phyloP scores from a whole-genome alignment of 768 basidiomycete genomes.

The Thelephora ganbajun region DNA sequence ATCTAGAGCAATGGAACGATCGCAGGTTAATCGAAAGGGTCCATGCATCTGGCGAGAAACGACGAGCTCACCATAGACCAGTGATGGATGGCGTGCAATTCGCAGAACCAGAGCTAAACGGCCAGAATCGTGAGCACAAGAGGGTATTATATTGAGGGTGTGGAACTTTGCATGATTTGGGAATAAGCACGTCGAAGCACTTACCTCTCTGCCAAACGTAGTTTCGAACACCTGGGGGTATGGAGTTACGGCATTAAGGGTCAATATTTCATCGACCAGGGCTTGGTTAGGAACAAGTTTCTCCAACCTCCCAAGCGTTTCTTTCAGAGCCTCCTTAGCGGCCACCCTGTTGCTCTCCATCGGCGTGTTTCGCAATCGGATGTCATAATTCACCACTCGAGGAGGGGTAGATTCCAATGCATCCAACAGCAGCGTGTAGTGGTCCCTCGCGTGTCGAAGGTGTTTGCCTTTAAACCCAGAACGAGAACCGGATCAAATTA shows the following conservation, averaged over 20 bases:
- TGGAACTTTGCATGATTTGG: not conserved
- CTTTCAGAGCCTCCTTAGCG: slow-evolving; percentile 42
- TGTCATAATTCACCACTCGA: slow-evolving; percentile 60
- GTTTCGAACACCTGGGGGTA: slow-evolving; percentile 60
- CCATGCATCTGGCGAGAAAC: not conserved
- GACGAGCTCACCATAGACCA: slow-evolving; percentile 65
- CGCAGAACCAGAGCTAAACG: slow-evolving; percentile 71
- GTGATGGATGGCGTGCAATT: slow-evolving; percentile 77
- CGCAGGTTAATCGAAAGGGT: not conserved
- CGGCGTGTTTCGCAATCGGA: slow-evolving; percentile 62
- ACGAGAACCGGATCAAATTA: slow-evolving; percentile 1
- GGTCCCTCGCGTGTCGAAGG: slow-evolving; percentile 73
- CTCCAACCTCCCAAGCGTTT: slow-evolving; percentile 43
- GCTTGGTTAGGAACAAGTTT: slow-evolving; percentile 29
- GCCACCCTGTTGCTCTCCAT: slow-evolving; percentile 60
- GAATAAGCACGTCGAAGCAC: slow-evolving; percentile 1
- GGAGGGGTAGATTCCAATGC: slow-evolving; percentile 32
- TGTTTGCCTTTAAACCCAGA: slow-evolving; percentile 53
- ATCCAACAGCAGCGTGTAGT: slow-evolving; percentile 57
- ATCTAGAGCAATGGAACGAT: slow-evolving; percentile 29
- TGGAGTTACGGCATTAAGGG: slow-evolving; percentile 71
- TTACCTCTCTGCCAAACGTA: slow-evolving; percentile 74
- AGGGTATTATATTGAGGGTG: slow-evolving; percentile 3
- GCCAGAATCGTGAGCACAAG: not conserved
- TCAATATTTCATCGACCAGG: slow-evolving; percentile 44